These are phyloP conservation scores for Pezicula neosporulosa DNA, from an alignment of 2,329 filamentous ascomycete genomes.

Conservation along the genomic window DNA sequence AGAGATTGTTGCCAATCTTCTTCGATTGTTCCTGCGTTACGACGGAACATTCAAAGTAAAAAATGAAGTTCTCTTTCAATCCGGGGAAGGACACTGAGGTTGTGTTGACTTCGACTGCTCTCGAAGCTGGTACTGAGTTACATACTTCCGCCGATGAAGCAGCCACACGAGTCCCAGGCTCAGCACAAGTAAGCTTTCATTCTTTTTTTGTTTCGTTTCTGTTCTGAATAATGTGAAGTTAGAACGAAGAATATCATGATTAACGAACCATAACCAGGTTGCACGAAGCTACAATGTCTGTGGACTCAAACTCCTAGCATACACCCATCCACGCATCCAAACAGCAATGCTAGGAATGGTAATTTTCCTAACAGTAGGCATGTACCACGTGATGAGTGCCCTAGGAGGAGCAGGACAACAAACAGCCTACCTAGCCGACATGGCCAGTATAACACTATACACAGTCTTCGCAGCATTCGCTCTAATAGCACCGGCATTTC, in stretches of 20 bases:
- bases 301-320: not conserved
- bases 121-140: not conserved
- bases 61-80: too few species aligned
- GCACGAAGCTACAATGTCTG: not conserved
- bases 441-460: constrained; percentile 48
- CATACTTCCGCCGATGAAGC: not conserved
- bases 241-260: not conserved
- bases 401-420: constrained; percentile 60
- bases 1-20: too few species aligned
- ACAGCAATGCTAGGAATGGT: not conserved
- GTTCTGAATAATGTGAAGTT: too few species aligned
- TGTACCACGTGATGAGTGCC: constrained; percentile 64
- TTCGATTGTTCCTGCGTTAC: too few species aligned
- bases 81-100: not conserved
- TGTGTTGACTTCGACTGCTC: not conserved
- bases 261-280: not conserved
- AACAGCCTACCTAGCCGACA: constrained; percentile 36
- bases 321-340: not conserved
- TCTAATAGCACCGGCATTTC: constrained; percentile 69
- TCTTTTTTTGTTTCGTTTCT: too few species aligned
- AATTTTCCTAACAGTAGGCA: constrained; percentile 22
- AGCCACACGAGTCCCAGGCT: not conserved
- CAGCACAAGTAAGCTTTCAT: constrained; percentile 1
- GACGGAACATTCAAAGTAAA: too few species aligned
- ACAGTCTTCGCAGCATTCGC: constrained; percentile 51